A percentile compares a stretch with the other conserved stretches of the same genome.
Evolutionary conservation across 2,329 filamentous ascomycete species (phyloP).

Genomic region (Aspergillus persii): DNA sequence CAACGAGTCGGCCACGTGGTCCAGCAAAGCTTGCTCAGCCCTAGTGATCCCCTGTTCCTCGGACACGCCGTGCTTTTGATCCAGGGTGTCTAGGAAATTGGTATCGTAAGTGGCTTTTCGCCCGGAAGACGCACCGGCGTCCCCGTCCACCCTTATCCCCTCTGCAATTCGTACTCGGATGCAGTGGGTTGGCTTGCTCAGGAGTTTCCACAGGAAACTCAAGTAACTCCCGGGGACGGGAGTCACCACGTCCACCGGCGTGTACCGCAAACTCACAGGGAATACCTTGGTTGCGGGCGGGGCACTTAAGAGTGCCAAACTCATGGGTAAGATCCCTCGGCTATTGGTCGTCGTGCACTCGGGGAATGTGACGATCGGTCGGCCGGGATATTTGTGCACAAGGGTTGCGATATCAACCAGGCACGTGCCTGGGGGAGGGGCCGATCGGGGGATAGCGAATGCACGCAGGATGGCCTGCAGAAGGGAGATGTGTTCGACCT

Average conservation of each 20-base stretch:
- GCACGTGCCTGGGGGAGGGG: slow-evolving; percentile 46
- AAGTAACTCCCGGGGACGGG: slow-evolving; percentile 74
- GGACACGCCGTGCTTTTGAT: slow-evolving; percentile 30
- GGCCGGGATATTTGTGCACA: slow-evolving; percentile 65
- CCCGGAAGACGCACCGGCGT: slow-evolving; percentile 19
- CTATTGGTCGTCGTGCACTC: slow-evolving; percentile 95
- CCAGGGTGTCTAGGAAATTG: slow-evolving; percentile 48
- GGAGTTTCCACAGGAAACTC: slow-evolving; percentile 79
- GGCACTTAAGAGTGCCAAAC: slow-evolving; percentile 69
- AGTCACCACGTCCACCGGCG: slow-evolving; percentile 84
- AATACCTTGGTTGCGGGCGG: slow-evolving; percentile 73
- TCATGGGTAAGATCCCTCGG: slow-evolving; percentile 80
- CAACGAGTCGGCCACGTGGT: slow-evolving; percentile 78
- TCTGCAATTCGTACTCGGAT: slow-evolving; percentile 90
- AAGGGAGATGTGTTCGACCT: slow-evolving; percentile 74
- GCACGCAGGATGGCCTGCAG: slow-evolving; percentile 71
- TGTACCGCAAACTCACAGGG: slow-evolving; percentile 86
- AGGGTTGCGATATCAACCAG: slow-evolving; percentile 65
- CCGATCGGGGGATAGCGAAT: slow-evolving; percentile 58
- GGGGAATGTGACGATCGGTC: slow-evolving; percentile 83
- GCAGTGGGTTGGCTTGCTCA: slow-evolving; percentile 80
- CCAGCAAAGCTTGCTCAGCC: slow-evolving; percentile 69
- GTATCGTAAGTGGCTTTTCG: slow-evolving; percentile 40
- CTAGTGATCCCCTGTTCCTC: slow-evolving; percentile 34
- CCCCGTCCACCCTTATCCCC: slow-evolving; percentile 48